Base-by-base conservation (phyloP, 2,329 filamentous ascomycete genomes). In the Penicillium italicum region DNA sequence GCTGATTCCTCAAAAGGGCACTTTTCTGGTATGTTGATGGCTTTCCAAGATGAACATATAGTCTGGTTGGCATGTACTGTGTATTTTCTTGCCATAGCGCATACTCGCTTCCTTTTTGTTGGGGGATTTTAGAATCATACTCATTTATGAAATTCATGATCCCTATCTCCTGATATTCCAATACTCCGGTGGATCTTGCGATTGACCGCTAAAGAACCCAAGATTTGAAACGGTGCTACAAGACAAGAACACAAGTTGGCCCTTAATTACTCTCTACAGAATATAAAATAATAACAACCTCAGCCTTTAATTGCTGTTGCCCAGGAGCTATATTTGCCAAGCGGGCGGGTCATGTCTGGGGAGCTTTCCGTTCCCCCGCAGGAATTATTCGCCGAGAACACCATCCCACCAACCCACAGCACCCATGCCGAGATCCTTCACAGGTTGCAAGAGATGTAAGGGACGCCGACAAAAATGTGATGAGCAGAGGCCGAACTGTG, bases 391-490 rank as follows among this genome's bases (percentile, higher is more conserved):
- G 50, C 46, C 43, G 40, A 46, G 30, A 45, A 42, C 40, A 49
- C 50, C 52, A 44, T 38, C 55, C 50, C 46, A 50, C 52, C 50
- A 49, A 38, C 55, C 55, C 34, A 26, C 56, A 60, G 52, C 56
- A 58, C 53, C 40, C 59, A 73, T 75, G 70, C 72, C 73, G 63
- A 72, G 74, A 58, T 77, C 74, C 11, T 74, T 75, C 48, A 71
- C 67, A 48, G 75, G 75, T n/a, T 77, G 75, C 66, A 72, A 71
- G 58, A 69, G 74, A 63, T 76, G 75, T 72, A 76, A 75, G 65
- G 66, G 70, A 46, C 73, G 75, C 36, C 72, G 75, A 50, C 73
- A 77, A 59, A 77, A 77, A 72, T 77, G 76, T 65, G 75, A 77
- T 58, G 76, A 77, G 62, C 65, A 68, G 49, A 70, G 70, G 55